Conservation (phyloP, 345 rosid species). For the Heritiera littoralis region DNA sequence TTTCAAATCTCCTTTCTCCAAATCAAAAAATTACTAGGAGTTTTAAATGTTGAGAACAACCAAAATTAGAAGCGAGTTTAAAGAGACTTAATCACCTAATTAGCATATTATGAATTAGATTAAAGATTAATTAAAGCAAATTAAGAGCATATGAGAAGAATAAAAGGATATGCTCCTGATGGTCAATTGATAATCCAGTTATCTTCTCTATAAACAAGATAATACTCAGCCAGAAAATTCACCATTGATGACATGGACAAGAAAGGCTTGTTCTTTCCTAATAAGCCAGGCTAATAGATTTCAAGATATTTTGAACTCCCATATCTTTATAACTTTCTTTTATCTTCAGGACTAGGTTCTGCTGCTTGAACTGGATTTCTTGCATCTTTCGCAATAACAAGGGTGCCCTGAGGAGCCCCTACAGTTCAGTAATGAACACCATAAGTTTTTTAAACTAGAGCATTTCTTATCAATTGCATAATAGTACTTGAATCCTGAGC, state of each 20-base stretch:
- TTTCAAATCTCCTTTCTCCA: too few relatives aligned
- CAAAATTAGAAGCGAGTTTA: too few relatives aligned
- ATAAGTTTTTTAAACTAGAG: not conserved
- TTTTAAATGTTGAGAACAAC: too few relatives aligned
- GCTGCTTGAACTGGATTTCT: conserved; percentile 48
- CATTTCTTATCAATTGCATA: not conserved
- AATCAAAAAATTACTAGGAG: too few relatives aligned
- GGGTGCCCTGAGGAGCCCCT: conserved; percentile 36
- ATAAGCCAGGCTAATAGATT: not conserved
- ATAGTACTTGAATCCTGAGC: not conserved
- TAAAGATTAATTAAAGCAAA: not conserved
- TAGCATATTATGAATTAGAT: not conserved
- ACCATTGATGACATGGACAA: not conserved
- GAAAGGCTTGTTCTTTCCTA: conserved; percentile 10
- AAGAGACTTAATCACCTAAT: not conserved
- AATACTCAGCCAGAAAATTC: too few relatives aligned
- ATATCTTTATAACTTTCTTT: conserved; percentile 35
- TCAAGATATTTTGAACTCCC: conserved; percentile 11
- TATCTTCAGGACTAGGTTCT: conserved; percentile 48
- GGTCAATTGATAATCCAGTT: too few relatives aligned
- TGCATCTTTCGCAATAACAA: conserved; percentile 35
- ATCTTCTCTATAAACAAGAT: too few relatives aligned
- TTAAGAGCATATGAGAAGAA: not conserved
- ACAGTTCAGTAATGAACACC: conserved; percentile 9
- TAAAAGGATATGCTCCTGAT: too few relatives aligned